Conservation (phyloP, 108 stramenopile species). For the Skeletonema tropicum region DNA sequence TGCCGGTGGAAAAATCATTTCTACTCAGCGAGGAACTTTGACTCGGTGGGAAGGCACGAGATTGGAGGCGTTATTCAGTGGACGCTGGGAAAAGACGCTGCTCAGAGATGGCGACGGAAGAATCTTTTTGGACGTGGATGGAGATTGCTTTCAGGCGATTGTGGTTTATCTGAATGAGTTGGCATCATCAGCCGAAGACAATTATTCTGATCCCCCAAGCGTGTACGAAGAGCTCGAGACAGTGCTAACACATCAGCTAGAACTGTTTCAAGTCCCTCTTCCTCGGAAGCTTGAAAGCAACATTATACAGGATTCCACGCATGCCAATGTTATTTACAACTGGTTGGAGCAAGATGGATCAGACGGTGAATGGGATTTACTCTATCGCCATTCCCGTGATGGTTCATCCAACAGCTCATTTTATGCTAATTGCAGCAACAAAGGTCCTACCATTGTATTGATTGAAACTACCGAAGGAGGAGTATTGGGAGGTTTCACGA, state of each 20-base stretch:
- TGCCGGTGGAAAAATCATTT: slow-evolving; percentile 7
- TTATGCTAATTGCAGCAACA: not conserved
- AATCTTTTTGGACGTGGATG: slow-evolving; percentile 10
- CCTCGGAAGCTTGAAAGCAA: not conserved
- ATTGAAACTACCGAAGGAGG: not conserved
- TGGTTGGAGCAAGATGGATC: not conserved
- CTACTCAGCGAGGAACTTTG: not conserved
- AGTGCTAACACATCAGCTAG: not conserved
- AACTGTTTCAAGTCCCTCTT: not conserved
- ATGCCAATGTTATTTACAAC: not conserved
- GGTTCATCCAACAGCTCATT: not conserved
- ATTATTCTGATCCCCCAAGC: not conserved
- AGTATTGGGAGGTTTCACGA: not conserved
- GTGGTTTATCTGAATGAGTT: slow-evolving; percentile 13
- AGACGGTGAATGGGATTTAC: not conserved
- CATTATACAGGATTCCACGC: not conserved
- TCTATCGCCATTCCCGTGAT: not conserved
- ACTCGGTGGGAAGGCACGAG: slow-evolving; percentile 2
- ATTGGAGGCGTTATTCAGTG: slow-evolving; percentile 11
- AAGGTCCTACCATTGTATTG: not conserved
- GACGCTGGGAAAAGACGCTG: slow-evolving; percentile 8
- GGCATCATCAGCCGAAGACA: not conserved
- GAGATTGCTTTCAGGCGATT: not conserved
- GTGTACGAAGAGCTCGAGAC: slow-evolving; percentile 6
- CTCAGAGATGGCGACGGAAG: slow-evolving; percentile 7